A percentile compares a stretch with the other conserved stretches of the same genome.
phyloP scores from a whole-genome alignment of 192 early-diverging fungal genomes.

The Podila epigama region DNA sequence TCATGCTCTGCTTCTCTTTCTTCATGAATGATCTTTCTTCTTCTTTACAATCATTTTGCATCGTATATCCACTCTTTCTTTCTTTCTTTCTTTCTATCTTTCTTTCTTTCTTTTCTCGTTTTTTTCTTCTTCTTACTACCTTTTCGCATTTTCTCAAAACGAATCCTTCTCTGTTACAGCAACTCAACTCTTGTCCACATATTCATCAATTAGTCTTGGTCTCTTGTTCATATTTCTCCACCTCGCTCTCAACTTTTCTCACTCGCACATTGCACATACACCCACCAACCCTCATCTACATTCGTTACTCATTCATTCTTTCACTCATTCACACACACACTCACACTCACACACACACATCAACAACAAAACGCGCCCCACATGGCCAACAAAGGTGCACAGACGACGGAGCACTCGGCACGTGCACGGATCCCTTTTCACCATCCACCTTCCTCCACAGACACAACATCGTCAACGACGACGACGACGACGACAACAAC shows the following conservation, averaged over 20 bases:
- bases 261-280: no score
- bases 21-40: not conserved
- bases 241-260: no score
- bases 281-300: no score
- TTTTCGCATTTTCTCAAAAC: not conserved
- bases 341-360: not conserved
- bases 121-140: not conserved
- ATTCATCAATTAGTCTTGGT: no score
- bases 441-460: not conserved
- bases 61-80: not conserved
- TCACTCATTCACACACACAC: not conserved
- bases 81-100: not conserved
- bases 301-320: not conserved
- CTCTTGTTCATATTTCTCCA: no score
- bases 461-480: no score
- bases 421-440: not conserved
- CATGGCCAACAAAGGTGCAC: constrained; percentile 46
- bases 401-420: constrained; percentile 16
- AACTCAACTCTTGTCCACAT: not conserved
- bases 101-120: not conserved
- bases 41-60: not conserved
- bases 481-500: not conserved
- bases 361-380: not conserved
- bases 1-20: not conserved
- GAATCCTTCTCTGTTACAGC: not conserved